Evolutionary conservation across 2,329 filamentous ascomycete genomes (phyloP).

Genomic region (Alternaria sp.): DNA sequence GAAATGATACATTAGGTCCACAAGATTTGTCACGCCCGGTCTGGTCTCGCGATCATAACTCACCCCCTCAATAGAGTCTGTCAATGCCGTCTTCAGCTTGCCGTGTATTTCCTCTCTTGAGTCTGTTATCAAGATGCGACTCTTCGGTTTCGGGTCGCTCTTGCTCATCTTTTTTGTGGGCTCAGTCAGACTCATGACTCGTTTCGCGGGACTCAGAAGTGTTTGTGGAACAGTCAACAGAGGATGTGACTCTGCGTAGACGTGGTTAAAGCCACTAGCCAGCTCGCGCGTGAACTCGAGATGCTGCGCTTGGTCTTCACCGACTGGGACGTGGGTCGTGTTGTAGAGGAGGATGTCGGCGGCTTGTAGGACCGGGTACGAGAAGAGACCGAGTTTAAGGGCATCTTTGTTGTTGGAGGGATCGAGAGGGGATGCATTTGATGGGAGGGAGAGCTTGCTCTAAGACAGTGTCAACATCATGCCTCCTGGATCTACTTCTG

Average conservation of each 20-base stretch:
- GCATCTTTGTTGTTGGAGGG: conserved; percentile 57
- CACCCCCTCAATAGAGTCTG: conserved; percentile 72
- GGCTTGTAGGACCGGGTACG: conserved; percentile 93
- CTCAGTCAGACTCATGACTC: conserved; percentile 86
- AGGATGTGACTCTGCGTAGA: conserved; percentile 60
- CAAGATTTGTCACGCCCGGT: conserved; percentile 86
- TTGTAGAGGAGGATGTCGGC: conserved; percentile 88
- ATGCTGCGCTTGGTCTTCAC: conserved; percentile 94
- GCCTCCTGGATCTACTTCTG: background rate
- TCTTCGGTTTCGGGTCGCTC: conserved; percentile 72
- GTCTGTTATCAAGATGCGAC: conserved; percentile 85
- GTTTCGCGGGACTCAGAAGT: conserved; percentile 66
- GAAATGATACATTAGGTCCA: conserved; percentile 79
- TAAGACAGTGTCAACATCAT: conserved; percentile 7
- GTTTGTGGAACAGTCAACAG: conserved; percentile 35
- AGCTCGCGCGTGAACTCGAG: conserved; percentile 90
- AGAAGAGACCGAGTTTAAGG: conserved; percentile 89
- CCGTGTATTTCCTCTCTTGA: conserved; percentile 64
- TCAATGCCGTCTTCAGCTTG: conserved; percentile 77
- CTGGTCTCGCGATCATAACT: conserved; percentile 73
- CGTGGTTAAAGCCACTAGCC: conserved; percentile 84
- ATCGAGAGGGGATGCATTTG: conserved; percentile 65
- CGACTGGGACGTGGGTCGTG: conserved; percentile 93
- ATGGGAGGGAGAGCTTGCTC: conserved; percentile 72
- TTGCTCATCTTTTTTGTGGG: conserved; percentile 94